These are phyloP conservation scores for Talaromyces verruculosus DNA, from an alignment of 2,329 filamentous ascomycete species.

Conservation along the genomic window DNA sequence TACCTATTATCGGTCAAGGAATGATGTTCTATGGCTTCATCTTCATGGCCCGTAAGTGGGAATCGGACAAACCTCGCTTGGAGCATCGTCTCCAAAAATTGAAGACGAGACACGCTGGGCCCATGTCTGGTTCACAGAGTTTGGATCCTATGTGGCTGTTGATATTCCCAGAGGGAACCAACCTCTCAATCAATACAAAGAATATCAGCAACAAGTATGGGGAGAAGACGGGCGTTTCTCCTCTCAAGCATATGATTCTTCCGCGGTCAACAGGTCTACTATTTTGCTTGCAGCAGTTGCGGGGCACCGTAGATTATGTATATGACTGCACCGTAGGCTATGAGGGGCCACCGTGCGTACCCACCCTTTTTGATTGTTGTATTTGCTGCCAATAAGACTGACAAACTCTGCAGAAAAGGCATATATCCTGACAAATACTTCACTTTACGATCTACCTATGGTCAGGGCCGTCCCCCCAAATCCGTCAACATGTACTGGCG, in stretches of 20 bases:
- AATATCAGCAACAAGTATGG: conserved; percentile 59
- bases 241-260: conserved; percentile 61
- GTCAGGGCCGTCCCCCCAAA: conserved; percentile 84
- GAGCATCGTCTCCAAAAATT: conserved; percentile 58
- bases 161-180: conserved; percentile 66
- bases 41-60: conserved; percentile 64
- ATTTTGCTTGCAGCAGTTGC: conserved; percentile 61
- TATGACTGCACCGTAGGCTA: conserved; percentile 90
- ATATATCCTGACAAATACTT: conserved; percentile 90
- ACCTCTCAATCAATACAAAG: conserved; percentile 57
- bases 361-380: background rate
- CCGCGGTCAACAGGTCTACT: conserved; percentile 61
- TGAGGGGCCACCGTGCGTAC: conserved; percentile 82
- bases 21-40: conserved; percentile 68
- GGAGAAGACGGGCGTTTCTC: conserved; percentile 56
- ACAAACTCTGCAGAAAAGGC: conserved; percentile 58
- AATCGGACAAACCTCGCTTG: conserved; percentile 59
- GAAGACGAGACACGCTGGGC: conserved; percentile 52
- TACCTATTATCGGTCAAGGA: conserved; percentile 62
- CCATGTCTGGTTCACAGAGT: conserved; percentile 46
- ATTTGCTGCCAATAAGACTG: background rate
- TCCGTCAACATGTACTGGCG: conserved; percentile 98
- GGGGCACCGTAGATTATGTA: conserved; percentile 61
- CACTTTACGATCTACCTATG: conserved; percentile 80
- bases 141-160: conserved; percentile 66